Evolutionary conservation across 2,329 filamentous ascomycete species (phyloP), one percentile per base, ranked within the genome.

Genomic region (Monilinia polystroma): DNA sequence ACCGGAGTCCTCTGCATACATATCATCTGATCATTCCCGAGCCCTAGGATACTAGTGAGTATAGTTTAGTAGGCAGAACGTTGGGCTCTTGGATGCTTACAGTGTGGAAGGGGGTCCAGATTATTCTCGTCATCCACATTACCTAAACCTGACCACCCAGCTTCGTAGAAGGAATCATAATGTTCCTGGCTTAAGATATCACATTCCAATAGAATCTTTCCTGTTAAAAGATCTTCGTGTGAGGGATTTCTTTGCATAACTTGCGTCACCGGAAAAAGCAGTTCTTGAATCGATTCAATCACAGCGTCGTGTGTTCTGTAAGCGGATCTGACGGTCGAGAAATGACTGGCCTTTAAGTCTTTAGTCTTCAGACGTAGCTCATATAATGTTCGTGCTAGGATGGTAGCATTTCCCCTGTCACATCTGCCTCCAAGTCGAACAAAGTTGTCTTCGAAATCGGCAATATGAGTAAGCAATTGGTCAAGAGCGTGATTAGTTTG

Each of bases 401-500:
- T 88, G 0, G 83, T 82, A 0, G 81, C 78, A 68, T 91, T 88
- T 6, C 69, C 68, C 57, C 71, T 72, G n/a, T 71, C 71, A 20
- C 66, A 72, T 63, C 74, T 66, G 10, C 75, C 72, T 12, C 81
- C 79, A 12, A 91, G 78, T 11, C 89, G 84, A 59, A 89, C 79
- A 67, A 93, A 87, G 1, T 85, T 82, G 0, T 79, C 76, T 71
- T 90, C 87, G 71, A 89, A 90, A 7, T 57, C 54, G 14, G 72
- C 43, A 20, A 77, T 68, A 55, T 76, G 73, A 45, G 73, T 75
- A 0, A 97, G 80, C 0, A 97, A 81, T 74, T 97, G 93, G 72
- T 97, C 93, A 0, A 97, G 80, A 0, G 93, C 93, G 77, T 97
- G 92, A 68, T 97, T 97, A 0, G 93, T 97, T 73, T 97, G 92